Percentiles rank a stretch among this genome's conserved stretches.
Conservation (phyloP, 1,139 yeast genomes). For the Blastobotrys arbuscula region DNA sequence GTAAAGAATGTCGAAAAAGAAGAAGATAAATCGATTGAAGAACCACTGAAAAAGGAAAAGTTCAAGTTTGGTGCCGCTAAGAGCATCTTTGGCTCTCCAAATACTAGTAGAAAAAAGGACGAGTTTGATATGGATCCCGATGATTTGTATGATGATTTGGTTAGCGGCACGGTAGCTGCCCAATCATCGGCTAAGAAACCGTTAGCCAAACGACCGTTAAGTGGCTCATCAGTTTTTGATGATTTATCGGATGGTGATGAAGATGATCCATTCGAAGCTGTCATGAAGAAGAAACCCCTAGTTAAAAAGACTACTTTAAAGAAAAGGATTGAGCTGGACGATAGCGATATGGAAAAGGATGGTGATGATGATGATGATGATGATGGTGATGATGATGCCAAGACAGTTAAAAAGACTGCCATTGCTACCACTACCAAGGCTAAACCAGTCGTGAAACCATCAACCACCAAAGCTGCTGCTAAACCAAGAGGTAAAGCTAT, state of each 20-base stretch:
- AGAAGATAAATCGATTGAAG: neutral
- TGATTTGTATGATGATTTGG: slow-evolving; percentile 28
- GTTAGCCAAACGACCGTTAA: neutral
- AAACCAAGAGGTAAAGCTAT: too few relatives aligned
- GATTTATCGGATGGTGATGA: slow-evolving; percentile 10
- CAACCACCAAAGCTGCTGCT: slow-evolving; percentile 10
- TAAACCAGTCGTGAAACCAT: slow-evolving; percentile 6
- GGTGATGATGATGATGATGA: neutral
- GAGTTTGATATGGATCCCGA: slow-evolving; percentile 29
- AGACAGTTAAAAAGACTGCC: slow-evolving; percentile 9
- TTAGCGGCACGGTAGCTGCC: neutral
- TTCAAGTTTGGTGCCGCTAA: slow-evolving; percentile 15
- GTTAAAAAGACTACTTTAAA: slow-evolving; percentile 4
- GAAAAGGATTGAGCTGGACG: neutral
- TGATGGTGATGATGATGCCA: neutral
- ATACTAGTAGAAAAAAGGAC: slow-evolving; percentile 20
- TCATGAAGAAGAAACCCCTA: neutral
- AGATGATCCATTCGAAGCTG: slow-evolving; percentile 8
- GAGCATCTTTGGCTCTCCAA: slow-evolving; percentile 31
- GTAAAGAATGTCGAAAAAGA: neutral
- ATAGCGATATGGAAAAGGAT: neutral
- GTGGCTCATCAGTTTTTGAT: slow-evolving; percentile 5
- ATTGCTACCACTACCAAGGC: neutral
- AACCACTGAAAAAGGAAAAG: slow-evolving; percentile 7
- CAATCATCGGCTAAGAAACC: slow-evolving; percentile 7